Conservation (phyloP, 2,329 filamentous ascomycete genomes). For the Botryosphaeria dothidea region DNA sequence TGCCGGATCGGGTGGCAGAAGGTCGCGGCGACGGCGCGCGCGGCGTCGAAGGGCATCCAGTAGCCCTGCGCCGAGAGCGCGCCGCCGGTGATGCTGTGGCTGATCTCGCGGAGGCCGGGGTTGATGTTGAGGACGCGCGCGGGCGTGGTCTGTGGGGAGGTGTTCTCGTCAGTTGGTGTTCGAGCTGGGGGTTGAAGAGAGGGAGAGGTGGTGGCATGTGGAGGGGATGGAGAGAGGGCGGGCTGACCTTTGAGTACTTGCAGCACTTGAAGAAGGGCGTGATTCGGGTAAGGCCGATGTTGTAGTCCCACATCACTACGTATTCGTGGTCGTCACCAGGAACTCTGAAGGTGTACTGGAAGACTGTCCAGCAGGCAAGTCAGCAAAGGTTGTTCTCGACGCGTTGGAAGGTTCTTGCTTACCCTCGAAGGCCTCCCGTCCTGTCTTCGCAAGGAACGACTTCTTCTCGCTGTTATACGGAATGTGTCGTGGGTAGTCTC, state of each 20-base stretch:
- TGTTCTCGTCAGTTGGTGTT: no score
- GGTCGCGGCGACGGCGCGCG: conserved; percentile 81
- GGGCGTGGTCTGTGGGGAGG: conserved; percentile 88
- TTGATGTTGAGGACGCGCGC: conserved; percentile 73
- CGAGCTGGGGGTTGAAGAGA: no score
- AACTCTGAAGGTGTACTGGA: conserved; percentile 78
- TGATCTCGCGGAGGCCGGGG: conserved; percentile 81
- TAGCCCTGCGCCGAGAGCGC: conserved; percentile 92
- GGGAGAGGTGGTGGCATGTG: neutral
- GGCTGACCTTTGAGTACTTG: conserved; percentile 77
- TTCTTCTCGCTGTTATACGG: conserved; percentile 96
- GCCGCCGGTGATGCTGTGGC: conserved; percentile 92
- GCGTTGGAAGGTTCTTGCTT: no score
- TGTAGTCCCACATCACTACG: conserved; percentile 95
- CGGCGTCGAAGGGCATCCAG: conserved; percentile 91
- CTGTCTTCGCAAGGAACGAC: conserved; percentile 81
- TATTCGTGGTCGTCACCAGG: conserved; percentile 68
- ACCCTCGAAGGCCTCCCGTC: conserved; percentile 88
- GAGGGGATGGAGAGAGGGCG: neutral
- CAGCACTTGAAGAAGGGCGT: conserved; percentile 93
- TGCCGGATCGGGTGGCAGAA: conserved; percentile 86
- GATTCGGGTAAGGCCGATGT: conserved; percentile 88
- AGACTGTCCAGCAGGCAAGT: conserved; percentile 57
- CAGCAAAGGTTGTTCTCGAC: neutral
- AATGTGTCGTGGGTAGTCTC: conserved; percentile 63